Evolutionary conservation across 805 yeast species (phyloP).

Genomic region (Metschnikowia proteae): DNA sequence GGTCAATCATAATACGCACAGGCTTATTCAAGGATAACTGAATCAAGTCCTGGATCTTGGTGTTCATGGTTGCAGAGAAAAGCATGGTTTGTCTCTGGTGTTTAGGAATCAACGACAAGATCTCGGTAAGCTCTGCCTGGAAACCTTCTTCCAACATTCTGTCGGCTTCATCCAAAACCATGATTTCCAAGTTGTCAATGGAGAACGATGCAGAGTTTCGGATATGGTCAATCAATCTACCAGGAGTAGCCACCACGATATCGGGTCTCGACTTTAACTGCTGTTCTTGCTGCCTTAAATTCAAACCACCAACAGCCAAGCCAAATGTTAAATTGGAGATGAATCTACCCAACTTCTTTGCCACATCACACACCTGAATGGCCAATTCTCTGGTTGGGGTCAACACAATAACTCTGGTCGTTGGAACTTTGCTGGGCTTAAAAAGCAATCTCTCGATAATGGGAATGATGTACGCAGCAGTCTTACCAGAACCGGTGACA

Average conservation of each 20-base stretch:
- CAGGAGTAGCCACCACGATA: constrained; percentile 96
- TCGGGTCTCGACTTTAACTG: constrained; percentile 91
- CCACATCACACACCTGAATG: constrained; percentile 93
- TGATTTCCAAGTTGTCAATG: constrained; percentile 86
- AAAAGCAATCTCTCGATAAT: constrained; percentile 86
- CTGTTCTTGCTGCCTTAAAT: constrained; percentile 92
- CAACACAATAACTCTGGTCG: constrained; percentile 86
- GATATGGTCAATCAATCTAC: constrained; percentile 95
- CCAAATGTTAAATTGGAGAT: constrained; percentile 81
- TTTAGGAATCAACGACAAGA: constrained; percentile 75
- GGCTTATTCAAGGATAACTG: constrained; percentile 87
- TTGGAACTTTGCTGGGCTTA: constrained; percentile 80
- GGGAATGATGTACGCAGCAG: constrained; percentile 97
- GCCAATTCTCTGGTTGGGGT: constrained; percentile 98
- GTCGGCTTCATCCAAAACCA: constrained; percentile 97
- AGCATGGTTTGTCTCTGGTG: constrained; percentile 88
- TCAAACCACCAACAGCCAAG: constrained; percentile 96
- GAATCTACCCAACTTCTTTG: constrained; percentile 74
- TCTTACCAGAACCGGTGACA: constrained; percentile 98
- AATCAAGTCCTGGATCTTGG: constrained; percentile 81
- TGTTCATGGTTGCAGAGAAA: constrained; percentile 98
- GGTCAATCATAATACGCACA: constrained; percentile 91
- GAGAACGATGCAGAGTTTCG: constrained; percentile 91
- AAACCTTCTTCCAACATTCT: constrained; percentile 99
- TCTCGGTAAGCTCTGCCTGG: constrained; percentile 90